Evolutionary conservation across 257 asterid species (phyloP), one percentile per base, ranked within the genome.

Genomic region (Vinca minor): DNA sequence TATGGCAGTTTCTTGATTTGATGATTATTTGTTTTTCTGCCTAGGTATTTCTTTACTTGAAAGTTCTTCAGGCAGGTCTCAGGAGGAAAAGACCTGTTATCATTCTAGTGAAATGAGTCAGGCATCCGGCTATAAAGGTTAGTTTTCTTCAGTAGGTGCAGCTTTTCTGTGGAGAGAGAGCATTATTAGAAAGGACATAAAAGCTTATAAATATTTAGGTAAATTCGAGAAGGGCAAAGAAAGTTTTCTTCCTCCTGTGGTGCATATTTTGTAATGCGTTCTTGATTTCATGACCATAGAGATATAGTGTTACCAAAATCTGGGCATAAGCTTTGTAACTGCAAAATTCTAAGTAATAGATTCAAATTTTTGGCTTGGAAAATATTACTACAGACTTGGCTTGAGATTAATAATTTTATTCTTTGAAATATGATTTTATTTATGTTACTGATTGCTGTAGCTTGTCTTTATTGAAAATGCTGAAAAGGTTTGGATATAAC

Each of bases 1-100:
- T 44, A 49, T 49, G 46, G 55, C n/a, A 67, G 4, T 55, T 56
- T 32, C 59, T 55, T 42, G 14, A 14, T 59, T 39, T 50, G 39
- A 31, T 21, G 15, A 17, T 54, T 54, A 13, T 48, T 64, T 8
- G 26, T 64, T 42, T 45, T 66, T 65, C 4, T 71, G 39, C 64
- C 52, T 62, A 87, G 95, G 84, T 66, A 77, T 81, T 68, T 73
- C 78, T 59, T 70, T 84, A 45, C 78, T 58, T 54, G 75, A 69
- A 59, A 62, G 73, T 69, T 71, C 71, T 39, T 29, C 59, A 42
- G 69, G 69, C 73, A 63, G 69, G 64, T 71, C 76, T 25, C 64
- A 8, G 63, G 77, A 73, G 73, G 77, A 67, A 34, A 79, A 75
- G 72, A 45, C 64, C 45, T 57, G 65, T 63, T 71, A 52, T 68